Evolutionary conservation across 2,329 filamentous ascomycete species (phyloP).

Genomic region (Arthrobotrys megalospora): DNA sequence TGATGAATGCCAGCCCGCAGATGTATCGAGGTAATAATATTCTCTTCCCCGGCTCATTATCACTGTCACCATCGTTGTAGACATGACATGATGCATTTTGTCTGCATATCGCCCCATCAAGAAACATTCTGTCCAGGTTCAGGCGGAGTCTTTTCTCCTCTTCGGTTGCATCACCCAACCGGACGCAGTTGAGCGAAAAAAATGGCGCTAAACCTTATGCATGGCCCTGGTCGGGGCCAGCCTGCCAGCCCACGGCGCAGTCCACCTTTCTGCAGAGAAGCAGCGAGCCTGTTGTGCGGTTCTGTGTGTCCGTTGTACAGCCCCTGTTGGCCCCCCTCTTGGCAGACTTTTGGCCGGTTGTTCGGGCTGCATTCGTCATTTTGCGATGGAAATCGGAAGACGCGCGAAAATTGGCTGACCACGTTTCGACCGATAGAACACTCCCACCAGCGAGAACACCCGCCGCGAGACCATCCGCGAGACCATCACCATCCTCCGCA

Average conservation of each 20-base stretch:
- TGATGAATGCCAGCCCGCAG: slow-evolving; percentile 58
- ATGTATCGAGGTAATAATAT: slow-evolving; percentile 56
- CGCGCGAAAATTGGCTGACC: slow-evolving; percentile 51
- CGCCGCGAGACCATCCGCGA: slow-evolving; percentile 40
- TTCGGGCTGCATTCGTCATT: slow-evolving; percentile 59
- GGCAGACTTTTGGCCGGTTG: slow-evolving; percentile 44
- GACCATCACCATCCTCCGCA: slow-evolving; percentile 41
- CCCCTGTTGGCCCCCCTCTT: slow-evolving; percentile 32
- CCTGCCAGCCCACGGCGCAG: slow-evolving; percentile 22
- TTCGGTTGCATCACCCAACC: slow-evolving; percentile 62
- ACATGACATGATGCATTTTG: slow-evolving; percentile 13
- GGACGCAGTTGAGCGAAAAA: slow-evolving; percentile 60
- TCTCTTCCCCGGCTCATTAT: not conserved
- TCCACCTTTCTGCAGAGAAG: slow-evolving; percentile 35
- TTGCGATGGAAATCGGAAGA: slow-evolving; percentile 42
- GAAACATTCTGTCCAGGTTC: slow-evolving; percentile 24
- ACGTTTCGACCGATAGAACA: slow-evolving; percentile 43
- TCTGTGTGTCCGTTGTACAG: slow-evolving; percentile 52
- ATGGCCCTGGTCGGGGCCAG: slow-evolving; percentile 52
- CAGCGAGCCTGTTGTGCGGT: slow-evolving; percentile 37
- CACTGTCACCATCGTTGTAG: not conserved
- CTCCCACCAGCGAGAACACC: slow-evolving; percentile 36
- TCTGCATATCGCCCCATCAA: slow-evolving; percentile 31
- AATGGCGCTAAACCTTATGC: slow-evolving; percentile 61
- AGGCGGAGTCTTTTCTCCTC: slow-evolving; percentile 61